Evolutionary conservation across 129 eudicot species (phyloP), one percentile per base, ranked within the genome.

Genomic region (Flaveria sonorensis): DNA sequence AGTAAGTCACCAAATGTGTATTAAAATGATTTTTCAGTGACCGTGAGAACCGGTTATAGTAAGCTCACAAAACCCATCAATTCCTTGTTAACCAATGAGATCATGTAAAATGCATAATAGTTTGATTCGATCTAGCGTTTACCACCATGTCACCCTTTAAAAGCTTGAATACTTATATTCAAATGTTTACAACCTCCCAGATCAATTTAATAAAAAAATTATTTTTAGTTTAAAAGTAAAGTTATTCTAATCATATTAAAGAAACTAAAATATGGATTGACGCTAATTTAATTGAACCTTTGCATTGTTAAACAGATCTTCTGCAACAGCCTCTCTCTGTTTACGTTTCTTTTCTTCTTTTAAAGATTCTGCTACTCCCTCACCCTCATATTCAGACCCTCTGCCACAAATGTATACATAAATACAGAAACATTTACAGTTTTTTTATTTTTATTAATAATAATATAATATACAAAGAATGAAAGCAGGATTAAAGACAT

Each of bases 271-370:
- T 10, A 65, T 28, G 68, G 42, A 28, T 28, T 28, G 39, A 7
- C 63, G 10, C 36, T 10, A 10, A 21, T 59, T 1, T 19, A n/a
- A 43, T 47, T 20, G 70, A 60, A 91, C 97, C 95, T 81, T 83
- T 10, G 87, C 83, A 18, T 82, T 84, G 86, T 88, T 87, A 50
- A 93, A 93, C 32, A 93, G 83, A 80, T 93, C 96, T 59, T 90
- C 98, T 18, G 98, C 89, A 81, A 87, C 80, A 69, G 96, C 92
- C 83, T 93, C 98, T 88, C 83, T 87, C 76, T 88, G 86, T 70
- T 88, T 93, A 59, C 97, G 87, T 72, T 74, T 82, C 83, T 89
- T 93, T 88, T 93, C 97, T 79, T 90, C 98, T 68, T 89, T 88
- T 15, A 90, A 13, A 20, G 86, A 87, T 77, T 85, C 87, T 4